phyloP scores from a whole-genome alignment of 1,284 basidiomycete species.

The Tilletia setariae region DNA sequence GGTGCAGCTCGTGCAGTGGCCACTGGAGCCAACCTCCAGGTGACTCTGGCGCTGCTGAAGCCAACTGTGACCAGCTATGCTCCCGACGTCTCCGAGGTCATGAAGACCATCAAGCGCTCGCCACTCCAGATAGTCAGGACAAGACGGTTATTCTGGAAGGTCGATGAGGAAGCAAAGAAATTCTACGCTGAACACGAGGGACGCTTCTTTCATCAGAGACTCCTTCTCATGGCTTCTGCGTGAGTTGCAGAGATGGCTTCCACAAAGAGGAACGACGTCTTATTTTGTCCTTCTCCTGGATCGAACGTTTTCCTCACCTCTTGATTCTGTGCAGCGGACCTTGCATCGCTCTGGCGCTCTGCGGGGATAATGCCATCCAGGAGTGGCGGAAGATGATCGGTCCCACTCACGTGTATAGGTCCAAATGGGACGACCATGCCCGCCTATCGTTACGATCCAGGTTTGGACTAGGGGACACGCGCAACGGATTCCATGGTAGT shows the following conservation, averaged over 20 bases:
- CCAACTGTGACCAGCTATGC: slow-evolving; percentile 45
- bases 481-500: slow-evolving; percentile 51
- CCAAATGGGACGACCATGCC: slow-evolving; percentile 36
- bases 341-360: slow-evolving; percentile 42
- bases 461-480: slow-evolving; percentile 48
- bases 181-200: slow-evolving; percentile 52
- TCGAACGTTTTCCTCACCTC: background rate
- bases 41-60: slow-evolving; percentile 50
- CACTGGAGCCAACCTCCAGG: slow-evolving; percentile 23
- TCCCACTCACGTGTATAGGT: slow-evolving; percentile 48
- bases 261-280: no score
- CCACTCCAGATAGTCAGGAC: slow-evolving; percentile 33
- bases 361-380: slow-evolving; percentile 39
- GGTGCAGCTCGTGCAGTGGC: background rate
- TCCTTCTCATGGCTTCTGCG: slow-evolving; percentile 45
- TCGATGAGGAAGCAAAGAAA: slow-evolving; percentile 34
- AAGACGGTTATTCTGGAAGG: slow-evolving; percentile 39
- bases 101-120: slow-evolving; percentile 35
- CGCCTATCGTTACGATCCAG: slow-evolving; percentile 29
- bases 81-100: slow-evolving; percentile 40
- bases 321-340: slow-evolving; percentile 29
- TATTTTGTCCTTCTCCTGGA: no score
- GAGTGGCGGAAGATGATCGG: slow-evolving; percentile 45
- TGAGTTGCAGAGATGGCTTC: slow-evolving; percentile 9
- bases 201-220: slow-evolving; percentile 49